Evolutionary conservation across 2,329 filamentous ascomycete genomes (phyloP).

Genomic region (Ophiostoma sp.): DNA sequence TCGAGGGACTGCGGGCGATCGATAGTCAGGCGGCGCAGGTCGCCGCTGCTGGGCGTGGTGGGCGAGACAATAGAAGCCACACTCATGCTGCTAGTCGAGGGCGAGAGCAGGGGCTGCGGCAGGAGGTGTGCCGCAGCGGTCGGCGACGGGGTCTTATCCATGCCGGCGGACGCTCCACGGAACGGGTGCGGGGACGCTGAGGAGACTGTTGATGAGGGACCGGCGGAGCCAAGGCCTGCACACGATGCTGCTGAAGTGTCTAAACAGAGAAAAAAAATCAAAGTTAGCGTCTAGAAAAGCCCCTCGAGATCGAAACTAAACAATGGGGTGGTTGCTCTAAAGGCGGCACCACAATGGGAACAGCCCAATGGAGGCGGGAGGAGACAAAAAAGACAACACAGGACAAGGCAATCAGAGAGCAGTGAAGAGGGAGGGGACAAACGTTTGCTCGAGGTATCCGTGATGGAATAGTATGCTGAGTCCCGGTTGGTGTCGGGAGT

Average conservation of each 20-base stretch:
- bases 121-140: slow-evolving; percentile 51
- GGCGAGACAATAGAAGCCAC: slow-evolving; percentile 67
- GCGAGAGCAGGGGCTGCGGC: slow-evolving; percentile 56
- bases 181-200: slow-evolving; percentile 22
- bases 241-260: slow-evolving; percentile 50
- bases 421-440: slow-evolving; percentile 33
- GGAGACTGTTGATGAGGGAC: slow-evolving; percentile 40
- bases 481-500: slow-evolving; percentile 52
- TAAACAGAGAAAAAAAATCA: not conserved
- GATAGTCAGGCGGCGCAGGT: slow-evolving; percentile 44
- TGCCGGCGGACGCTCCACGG: slow-evolving; percentile 25
- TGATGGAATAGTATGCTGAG: slow-evolving; percentile 54
- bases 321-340: not conserved
- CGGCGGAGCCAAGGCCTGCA: slow-evolving; percentile 41
- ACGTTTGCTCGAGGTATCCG: slow-evolving; percentile 55
- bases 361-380: not conserved
- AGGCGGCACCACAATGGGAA: not conserved
- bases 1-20: slow-evolving; percentile 46
- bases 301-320: slow-evolving; percentile 29
- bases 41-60: slow-evolving; percentile 48
- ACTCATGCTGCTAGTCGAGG: slow-evolving; percentile 61
- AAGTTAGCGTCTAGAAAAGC: slow-evolving; percentile 26
- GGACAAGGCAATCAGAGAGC: slow-evolving; percentile 27
- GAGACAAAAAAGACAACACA: not conserved
- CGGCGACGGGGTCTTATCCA: slow-evolving; percentile 65